phyloP scores from a whole-genome alignment of 805 yeast species.

The Yarrowia sp. region DNA sequence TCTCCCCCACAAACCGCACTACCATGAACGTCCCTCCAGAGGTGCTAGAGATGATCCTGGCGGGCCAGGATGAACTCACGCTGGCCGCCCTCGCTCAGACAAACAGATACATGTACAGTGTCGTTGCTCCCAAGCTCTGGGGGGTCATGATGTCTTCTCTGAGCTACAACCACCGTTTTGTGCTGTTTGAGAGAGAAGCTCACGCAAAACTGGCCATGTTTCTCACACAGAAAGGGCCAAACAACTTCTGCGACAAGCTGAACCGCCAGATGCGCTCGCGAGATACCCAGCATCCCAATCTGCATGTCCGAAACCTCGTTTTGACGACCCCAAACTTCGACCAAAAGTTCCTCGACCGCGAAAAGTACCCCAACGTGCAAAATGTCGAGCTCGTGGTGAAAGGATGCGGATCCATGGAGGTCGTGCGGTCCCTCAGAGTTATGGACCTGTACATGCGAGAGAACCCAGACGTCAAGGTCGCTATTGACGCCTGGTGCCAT shows the following conservation, averaged over 20 bases:
- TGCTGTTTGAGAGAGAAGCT: slow-evolving; percentile 13
- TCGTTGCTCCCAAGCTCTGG: slow-evolving; percentile 3
- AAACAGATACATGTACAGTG: not conserved
- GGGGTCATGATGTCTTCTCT: slow-evolving; percentile 23
- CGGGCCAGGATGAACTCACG: slow-evolving; percentile 13
- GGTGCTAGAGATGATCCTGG: slow-evolving; percentile 22
- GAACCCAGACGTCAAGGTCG: slow-evolving; percentile 1
- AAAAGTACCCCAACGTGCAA: not conserved
- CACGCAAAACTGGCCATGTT: not conserved
- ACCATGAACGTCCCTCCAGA: slow-evolving; percentile 20
- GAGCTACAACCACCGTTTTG: slow-evolving; percentile 22
- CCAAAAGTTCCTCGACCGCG: slow-evolving; percentile 15
- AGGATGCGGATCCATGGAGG: slow-evolving; percentile 22
- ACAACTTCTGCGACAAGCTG: slow-evolving; percentile 13
- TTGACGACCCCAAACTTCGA: slow-evolving; percentile 15
- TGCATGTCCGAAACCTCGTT: not conserved
- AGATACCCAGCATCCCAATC: not conserved
- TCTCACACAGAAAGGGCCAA: not conserved
- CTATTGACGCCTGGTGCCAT: slow-evolving; percentile 18
- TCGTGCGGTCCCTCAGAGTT: slow-evolving; percentile 5
- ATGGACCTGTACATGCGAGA: slow-evolving; percentile 7
- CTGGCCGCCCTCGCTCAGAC: not conserved
- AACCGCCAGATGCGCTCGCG: slow-evolving; percentile 16
- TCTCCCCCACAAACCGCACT: not conserved
- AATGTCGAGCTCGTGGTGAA: slow-evolving; percentile 10